Evolutionary conservation across 106 monocot species (phyloP).

Genomic region (Dioscorea alata): DNA sequence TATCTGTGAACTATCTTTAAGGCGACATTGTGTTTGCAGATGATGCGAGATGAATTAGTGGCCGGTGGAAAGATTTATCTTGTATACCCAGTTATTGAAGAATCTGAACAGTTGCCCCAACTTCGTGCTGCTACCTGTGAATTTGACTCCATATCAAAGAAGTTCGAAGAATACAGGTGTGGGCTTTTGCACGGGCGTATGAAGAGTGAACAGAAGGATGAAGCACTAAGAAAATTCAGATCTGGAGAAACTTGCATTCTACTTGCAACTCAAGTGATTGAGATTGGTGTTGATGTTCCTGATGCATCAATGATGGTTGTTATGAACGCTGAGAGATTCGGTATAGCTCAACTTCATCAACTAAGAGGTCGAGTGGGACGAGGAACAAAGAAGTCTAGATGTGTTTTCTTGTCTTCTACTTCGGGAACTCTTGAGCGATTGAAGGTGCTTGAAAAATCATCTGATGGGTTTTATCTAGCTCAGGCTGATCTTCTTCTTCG

Average conservation of each 20-base stretch:
- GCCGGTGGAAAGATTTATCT: conserved; percentile 81
- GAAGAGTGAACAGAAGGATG: conserved; percentile 79
- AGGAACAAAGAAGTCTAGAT: conserved; percentile 76
- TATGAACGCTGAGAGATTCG: conserved; percentile 98
- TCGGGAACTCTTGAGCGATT: conserved; percentile 43
- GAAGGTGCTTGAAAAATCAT: conserved; percentile 77
- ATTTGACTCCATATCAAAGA: conserved; percentile 42
- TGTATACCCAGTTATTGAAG: conserved; percentile 84
- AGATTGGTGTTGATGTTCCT: conserved; percentile 95
- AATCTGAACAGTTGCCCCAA: conserved; percentile 88
- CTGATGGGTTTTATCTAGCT: conserved; percentile 88
- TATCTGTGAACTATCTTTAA: too few species aligned
- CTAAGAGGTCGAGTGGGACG: conserved; percentile 93
- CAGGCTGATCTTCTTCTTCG: conserved; percentile 81
- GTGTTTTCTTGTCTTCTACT: conserved; percentile 76
- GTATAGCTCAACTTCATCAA: conserved; percentile 95
- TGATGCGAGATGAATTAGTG: conserved; percentile 77
- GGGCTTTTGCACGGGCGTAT: conserved; percentile 92
- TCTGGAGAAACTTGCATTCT: conserved; percentile 72
- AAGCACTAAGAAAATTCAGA: conserved; percentile 61
- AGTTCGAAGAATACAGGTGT: conserved; percentile 65
- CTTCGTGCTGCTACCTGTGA: conserved; percentile 73
- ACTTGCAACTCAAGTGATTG: conserved; percentile 89
- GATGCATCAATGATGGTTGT: conserved; percentile 99
- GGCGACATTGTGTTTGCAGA: conserved; percentile 34